A percentile compares a stretch with the other conserved stretches of the same genome.
Conservation (phyloP, 257 asterid species). For the Solanum corneliomulleri region DNA sequence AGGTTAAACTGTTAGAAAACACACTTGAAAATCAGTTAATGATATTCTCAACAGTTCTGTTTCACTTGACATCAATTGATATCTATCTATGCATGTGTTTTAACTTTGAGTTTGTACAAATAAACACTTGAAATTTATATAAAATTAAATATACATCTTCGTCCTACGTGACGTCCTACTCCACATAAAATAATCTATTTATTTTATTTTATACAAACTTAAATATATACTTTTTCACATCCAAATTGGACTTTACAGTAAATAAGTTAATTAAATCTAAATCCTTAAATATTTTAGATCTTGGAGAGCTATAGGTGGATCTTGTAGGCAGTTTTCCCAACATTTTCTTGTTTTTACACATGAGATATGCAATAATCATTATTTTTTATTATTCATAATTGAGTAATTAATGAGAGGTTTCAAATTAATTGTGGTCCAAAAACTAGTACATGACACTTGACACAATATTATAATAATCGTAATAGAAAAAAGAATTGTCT, state of each 20-base stretch:
- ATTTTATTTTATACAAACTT: too few relatives aligned
- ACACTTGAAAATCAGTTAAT: too few relatives aligned
- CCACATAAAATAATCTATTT: background rate
- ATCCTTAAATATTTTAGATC: background rate
- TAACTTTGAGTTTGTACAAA: too few relatives aligned
- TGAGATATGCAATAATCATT: too few relatives aligned
- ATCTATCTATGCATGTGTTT: background rate
- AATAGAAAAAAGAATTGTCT: background rate
- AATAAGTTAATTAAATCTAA: background rate
- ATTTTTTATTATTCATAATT: too few relatives aligned
- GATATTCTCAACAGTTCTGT: too few relatives aligned
- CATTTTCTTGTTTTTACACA: too few relatives aligned
- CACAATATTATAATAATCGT: background rate
- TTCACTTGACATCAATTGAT: background rate
- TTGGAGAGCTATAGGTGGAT: too few relatives aligned
- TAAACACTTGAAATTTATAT: too few relatives aligned
- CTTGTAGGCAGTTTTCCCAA: background rate
- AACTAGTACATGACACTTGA: background rate
- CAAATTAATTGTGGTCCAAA: background rate
- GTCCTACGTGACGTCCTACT: too few relatives aligned
- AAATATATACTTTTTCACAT: too few relatives aligned
- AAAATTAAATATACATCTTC: background rate
- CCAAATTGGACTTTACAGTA: background rate
- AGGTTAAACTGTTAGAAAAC: too few relatives aligned
- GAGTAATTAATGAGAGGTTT: background rate